Base-by-base conservation (phyloP, 2,329 filamentous ascomycete species). In the Aureobasidium sp. region DNA sequence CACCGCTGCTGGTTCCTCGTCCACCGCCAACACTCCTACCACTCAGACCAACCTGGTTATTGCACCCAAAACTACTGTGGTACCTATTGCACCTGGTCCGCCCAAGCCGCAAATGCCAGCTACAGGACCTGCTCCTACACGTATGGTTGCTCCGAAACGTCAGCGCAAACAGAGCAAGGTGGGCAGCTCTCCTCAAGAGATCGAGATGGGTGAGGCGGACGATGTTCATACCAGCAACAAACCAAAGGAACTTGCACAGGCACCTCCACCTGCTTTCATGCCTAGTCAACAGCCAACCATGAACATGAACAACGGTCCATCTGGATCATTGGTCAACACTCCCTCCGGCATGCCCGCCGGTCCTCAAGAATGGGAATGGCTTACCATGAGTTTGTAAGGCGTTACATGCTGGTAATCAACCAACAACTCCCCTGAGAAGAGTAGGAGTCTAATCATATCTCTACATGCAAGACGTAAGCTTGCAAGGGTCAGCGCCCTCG, bases 321-420 rank as follows among this genome's bases (percentile, higher is more conserved):
- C 50, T 10, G 39, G 21, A 39, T 45, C 59, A 3, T 41, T 60
- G 57, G 41, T 32, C 21, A 48, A 32, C 42, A 34, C 34, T 50
- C 49, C 47, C 27, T 36, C 44, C n/a, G 58, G 61, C 37, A 60
- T 58, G 49, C 45, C 48, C 21, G 61, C 63, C 54, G 89, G 88
- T 7, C 86, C 89, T 41, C 93, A 97, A 73, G 94, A 99, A 77
- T 99, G 94, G 94, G 94, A 99, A 76, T 99, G 94, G 94, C 79
- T 99, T 68, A 99, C 94, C 0, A 99, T 99, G 94, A 97, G 93
- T 83, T 82, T 99, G 67, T 96, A 76, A 78, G 27, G n/a, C 10
- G 36, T 13, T 36, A 11, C 10, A 10, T 27, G 30, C 34, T 34
- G 9, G 10, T 21, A 29, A 5, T 30, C 10, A 36, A 5, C 14